Percentiles rank a stretch among this genome's conserved stretches.
Conservation (phyloP, 2,329 filamentous ascomycete genomes). For the Fusarium tjaetaba region DNA sequence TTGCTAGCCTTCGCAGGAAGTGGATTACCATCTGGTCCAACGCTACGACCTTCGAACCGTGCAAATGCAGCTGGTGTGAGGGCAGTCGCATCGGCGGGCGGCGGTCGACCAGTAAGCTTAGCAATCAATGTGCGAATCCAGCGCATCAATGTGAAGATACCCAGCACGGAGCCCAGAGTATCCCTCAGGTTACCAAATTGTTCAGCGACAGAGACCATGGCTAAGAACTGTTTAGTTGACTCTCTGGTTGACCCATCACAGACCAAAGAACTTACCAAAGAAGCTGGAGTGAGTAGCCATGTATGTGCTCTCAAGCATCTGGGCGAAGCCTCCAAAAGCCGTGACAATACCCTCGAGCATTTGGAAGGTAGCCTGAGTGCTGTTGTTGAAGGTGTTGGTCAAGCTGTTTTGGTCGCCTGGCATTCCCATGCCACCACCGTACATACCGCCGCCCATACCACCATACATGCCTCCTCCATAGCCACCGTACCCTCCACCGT, state of each 20-base stretch:
- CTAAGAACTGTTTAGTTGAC: conserved; percentile 55
- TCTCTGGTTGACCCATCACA: background rate
- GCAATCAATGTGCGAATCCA: conserved; percentile 94
- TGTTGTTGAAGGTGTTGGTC: conserved; percentile 94
- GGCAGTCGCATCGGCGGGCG: conserved; percentile 84
- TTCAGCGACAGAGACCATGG: conserved; percentile 98
- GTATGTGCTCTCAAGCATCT: conserved; percentile 99
- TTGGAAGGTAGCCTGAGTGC: conserved; percentile 96
- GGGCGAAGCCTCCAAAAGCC: conserved; percentile 95
- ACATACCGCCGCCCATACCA: conserved; percentile 53
- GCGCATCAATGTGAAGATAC: conserved; percentile 94
- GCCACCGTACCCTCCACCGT: conserved; percentile 48
- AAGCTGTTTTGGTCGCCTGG: conserved; percentile 92
- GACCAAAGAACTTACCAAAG: conserved; percentile 74
- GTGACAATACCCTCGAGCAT: conserved; percentile 97
- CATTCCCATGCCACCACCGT: conserved; percentile 56
- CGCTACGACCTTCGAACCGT: conserved; percentile 78
- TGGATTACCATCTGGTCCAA: conserved; percentile 69
- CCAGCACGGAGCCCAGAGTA: conserved; percentile 90
- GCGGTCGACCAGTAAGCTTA: conserved; percentile 90
- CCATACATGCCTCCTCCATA: conserved; percentile 57
- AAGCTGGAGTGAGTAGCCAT: conserved; percentile 99
- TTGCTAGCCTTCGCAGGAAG: conserved; percentile 80
- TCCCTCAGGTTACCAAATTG: conserved; percentile 94
- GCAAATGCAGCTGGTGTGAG: conserved; percentile 93